phyloP scores from a whole-genome alignment of 257 asterid genomes.

The Forsythia viridissima region DNA sequence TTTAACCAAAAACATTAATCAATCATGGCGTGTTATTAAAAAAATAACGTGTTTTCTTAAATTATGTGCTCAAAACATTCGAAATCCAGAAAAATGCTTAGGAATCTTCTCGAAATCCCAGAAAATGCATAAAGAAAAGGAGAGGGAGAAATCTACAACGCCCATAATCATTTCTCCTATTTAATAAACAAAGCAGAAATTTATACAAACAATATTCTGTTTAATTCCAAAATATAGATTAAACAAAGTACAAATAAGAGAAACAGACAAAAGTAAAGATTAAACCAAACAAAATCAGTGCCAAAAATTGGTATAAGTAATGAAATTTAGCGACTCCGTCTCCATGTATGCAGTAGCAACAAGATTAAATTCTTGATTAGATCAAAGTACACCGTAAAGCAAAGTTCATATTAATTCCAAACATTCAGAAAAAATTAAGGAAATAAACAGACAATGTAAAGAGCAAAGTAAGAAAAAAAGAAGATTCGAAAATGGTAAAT shows the following conservation, averaged over 20 bases:
- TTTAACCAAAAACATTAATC: background rate
- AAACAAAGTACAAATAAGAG: background rate
- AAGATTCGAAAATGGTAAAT: background rate
- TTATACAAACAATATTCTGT: background rate
- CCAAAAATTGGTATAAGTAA: too few relatives aligned
- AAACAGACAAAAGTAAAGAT: too few relatives aligned
- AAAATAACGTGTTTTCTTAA: background rate
- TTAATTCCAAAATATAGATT: background rate
- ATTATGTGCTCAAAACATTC: background rate
- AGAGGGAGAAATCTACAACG: conserved; percentile 4
- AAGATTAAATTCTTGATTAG: background rate
- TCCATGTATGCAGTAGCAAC: background rate
- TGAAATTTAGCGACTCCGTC: background rate
- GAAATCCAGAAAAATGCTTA: background rate
- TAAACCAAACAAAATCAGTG: background rate
- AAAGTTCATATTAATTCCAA: background rate
- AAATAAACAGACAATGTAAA: background rate
- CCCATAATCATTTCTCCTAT: conserved; percentile 1
- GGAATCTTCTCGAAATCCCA: background rate
- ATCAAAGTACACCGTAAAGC: background rate
- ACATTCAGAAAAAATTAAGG: background rate
- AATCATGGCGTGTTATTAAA: background rate
- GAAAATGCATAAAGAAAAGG: conserved; percentile 3
- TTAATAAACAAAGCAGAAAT: background rate
- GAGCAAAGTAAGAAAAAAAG: background rate